Evolutionary conservation across 371 early-diverging fungal genomes (phyloP).

Genomic region (Mucor circinelloides): DNA sequence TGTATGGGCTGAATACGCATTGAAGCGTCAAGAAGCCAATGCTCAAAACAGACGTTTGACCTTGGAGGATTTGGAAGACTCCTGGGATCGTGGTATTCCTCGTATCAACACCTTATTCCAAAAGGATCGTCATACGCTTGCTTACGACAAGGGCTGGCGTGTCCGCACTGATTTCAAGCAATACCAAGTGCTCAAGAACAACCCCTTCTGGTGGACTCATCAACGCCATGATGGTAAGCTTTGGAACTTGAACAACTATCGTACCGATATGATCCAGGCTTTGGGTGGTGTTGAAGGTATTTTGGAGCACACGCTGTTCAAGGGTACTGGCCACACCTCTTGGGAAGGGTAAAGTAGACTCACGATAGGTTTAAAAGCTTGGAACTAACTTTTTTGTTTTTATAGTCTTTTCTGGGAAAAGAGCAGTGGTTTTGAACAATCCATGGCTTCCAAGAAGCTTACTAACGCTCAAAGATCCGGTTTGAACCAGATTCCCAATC

Average conservation of each 20-base stretch:
- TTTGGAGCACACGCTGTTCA: slow-evolving; percentile 97
- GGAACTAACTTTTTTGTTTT: not conserved
- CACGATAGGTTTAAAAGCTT: not conserved
- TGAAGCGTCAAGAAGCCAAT: slow-evolving; percentile 96
- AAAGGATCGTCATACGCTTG: slow-evolving; percentile 96
- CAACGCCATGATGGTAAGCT: slow-evolving; percentile 96
- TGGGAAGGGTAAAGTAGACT: slow-evolving; percentile 72
- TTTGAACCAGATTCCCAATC: slow-evolving; percentile 99
- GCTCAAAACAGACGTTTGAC: slow-evolving; percentile 95
- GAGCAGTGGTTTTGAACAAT: slow-evolving; percentile 47
- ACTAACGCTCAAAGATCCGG: slow-evolving; percentile 99
- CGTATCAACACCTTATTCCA: slow-evolving; percentile 97
- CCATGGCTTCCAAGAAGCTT: slow-evolving; percentile 84
- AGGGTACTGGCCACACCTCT: slow-evolving; percentile 95
- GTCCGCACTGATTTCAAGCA: slow-evolving; percentile 97
- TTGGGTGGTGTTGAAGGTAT: slow-evolving; percentile 99
- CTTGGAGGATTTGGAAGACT: slow-evolving; percentile 96
- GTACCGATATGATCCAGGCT: slow-evolving; percentile 98
- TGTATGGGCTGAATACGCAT: slow-evolving; percentile 98
- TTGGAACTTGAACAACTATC: slow-evolving; percentile 96
- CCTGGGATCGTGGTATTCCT: slow-evolving; percentile 99
- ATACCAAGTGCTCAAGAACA: slow-evolving; percentile 93
- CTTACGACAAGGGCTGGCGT: slow-evolving; percentile 99
- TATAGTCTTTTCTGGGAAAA: slow-evolving; percentile 84
- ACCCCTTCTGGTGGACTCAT: slow-evolving; percentile 97